Conservation (phyloP, 1,284 basidiomycete species). For the Ceratobasidium papillatum region DNA sequence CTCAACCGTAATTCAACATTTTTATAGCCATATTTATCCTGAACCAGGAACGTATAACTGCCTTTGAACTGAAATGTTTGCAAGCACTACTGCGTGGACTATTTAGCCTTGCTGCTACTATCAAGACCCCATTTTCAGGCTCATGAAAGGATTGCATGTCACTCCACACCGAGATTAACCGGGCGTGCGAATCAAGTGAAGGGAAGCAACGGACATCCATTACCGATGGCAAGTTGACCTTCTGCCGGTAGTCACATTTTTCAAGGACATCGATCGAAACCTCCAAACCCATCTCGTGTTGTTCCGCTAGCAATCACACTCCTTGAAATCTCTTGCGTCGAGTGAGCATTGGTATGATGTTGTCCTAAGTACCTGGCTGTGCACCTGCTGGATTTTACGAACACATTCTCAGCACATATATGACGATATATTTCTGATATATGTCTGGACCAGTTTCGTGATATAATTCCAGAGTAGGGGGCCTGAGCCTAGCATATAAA, state of each 20-base stretch:
- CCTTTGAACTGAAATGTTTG: too few relatives aligned
- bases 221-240: neutral
- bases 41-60: too few relatives aligned
- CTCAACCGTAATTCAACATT: too few relatives aligned
- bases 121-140: neutral
- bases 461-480: too few relatives aligned
- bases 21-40: too few relatives aligned
- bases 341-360: too few relatives aligned
- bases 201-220: neutral
- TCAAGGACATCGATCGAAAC: neutral
- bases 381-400: too few relatives aligned
- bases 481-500: too few relatives aligned
- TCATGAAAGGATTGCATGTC: neutral
- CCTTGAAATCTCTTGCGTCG: neutral
- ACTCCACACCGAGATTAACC: neutral
- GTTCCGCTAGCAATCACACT: neutral
- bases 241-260: neutral
- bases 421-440: too few relatives aligned
- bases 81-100: neutral
- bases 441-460: too few relatives aligned
- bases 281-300: neutral
- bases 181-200: neutral
- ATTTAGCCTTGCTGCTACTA: neutral
- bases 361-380: too few relatives aligned
- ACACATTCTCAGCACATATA: too few relatives aligned